Evolutionary conservation across 75 land plant species (phyloP).

Genomic region (Selaginella tamariscina): DNA sequence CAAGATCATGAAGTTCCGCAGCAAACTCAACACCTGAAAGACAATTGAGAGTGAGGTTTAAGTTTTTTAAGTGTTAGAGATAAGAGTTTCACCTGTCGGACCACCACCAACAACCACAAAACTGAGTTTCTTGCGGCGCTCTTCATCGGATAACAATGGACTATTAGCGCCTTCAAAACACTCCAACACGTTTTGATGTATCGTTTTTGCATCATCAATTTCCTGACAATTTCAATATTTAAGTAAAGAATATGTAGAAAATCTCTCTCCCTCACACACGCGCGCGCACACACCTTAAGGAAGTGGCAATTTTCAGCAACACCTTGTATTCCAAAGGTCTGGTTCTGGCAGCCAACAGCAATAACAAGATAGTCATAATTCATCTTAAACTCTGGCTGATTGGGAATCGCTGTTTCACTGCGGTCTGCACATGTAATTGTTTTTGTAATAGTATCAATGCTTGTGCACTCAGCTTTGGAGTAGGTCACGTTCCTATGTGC

Average conservation of each 20-base stretch:
- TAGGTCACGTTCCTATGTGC: conserved; percentile 39
- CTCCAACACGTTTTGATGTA: conserved; percentile 63
- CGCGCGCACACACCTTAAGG: conserved; percentile 89
- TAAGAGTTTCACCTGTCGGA: too few relatives aligned
- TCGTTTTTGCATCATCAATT: conserved; percentile 85
- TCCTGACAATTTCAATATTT: too few relatives aligned
- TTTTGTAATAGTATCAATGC: conserved; percentile 55
- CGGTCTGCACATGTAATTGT: conserved; percentile 44
- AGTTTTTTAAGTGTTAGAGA: too few relatives aligned
- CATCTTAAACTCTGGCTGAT: conserved; percentile 48
- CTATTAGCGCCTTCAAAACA: conserved; percentile 77
- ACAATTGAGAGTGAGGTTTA: too few relatives aligned
- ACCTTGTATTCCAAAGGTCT: conserved; percentile 92
- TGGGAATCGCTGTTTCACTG: conserved; percentile 24
- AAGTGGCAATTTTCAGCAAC: conserved; percentile 85
- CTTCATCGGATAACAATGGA: conserved; percentile 58
- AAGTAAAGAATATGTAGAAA: too few relatives aligned
- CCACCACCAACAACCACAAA: conserved; percentile 94
- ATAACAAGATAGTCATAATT: conserved; percentile 78
- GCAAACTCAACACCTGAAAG: conserved; percentile 91
- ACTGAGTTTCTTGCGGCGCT: conserved; percentile 52
- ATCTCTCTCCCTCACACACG: too few relatives aligned
- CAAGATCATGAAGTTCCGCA: too few relatives aligned
- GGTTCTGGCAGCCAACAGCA: conserved; percentile 59
- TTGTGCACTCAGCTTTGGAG: conserved; percentile 74